Conservation (phyloP, 176 grass and related monocot species). For the Oryza nivara region DNA sequence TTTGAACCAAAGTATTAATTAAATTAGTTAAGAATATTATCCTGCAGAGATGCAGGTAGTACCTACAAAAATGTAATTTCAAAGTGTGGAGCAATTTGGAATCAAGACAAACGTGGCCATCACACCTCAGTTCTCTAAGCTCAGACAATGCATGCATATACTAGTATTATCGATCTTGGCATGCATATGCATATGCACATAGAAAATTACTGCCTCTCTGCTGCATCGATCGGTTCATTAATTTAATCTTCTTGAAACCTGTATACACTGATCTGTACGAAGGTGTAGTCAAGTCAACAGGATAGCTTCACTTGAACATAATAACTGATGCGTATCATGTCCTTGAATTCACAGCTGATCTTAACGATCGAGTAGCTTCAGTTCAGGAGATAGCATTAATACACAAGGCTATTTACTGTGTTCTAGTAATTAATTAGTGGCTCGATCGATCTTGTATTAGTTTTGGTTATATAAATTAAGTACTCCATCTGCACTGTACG, state of each 20-base stretch:
- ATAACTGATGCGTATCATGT: conserved; percentile 38
- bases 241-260: not conserved
- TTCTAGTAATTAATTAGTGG: not conserved
- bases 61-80: conserved; percentile 17
- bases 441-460: not conserved
- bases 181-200: conserved; percentile 9
- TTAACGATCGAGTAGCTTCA: not conserved
- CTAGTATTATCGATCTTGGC: not conserved
- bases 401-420: not conserved
- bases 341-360: not conserved
- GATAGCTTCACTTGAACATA: conserved; percentile 37
- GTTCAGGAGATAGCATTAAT: not conserved
- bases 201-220: conserved; percentile 11
- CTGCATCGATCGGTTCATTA: not conserved
- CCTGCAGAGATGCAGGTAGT: conserved; percentile 19
- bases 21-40: conserved; percentile 44
- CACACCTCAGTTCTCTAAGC: not conserved
- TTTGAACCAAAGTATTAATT: conserved; percentile 24
- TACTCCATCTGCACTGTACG: no score
- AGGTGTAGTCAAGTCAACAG: conserved; percentile 51
- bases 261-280: conserved; percentile 26
- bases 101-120: conserved; percentile 53
- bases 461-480: not conserved
- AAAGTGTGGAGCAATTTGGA: conserved; percentile 49
- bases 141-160: not conserved